These are phyloP conservation scores for Venturia oleaginea DNA, from an alignment of 2,329 filamentous ascomycete species.

Conservation along the genomic window DNA sequence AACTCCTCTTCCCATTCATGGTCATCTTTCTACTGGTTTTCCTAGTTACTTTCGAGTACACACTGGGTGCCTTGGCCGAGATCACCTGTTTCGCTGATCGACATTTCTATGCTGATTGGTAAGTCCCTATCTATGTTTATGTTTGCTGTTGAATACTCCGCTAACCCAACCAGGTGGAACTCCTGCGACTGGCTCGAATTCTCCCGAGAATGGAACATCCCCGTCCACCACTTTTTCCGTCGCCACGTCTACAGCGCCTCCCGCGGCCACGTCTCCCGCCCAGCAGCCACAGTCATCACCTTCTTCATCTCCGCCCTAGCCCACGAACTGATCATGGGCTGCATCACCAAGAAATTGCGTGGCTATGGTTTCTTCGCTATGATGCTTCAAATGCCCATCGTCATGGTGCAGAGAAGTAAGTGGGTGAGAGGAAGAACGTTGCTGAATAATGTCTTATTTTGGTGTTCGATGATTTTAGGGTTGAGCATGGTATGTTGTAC, in stretches of 20 bases:
- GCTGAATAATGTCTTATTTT: conserved; percentile 83
- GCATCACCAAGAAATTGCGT: conserved; percentile 91
- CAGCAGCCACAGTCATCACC: conserved; percentile 75
- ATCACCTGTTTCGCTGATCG: conserved; percentile 69
- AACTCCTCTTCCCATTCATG: conserved; percentile 95
- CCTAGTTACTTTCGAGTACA: conserved; percentile 96
- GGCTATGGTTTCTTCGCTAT: conserved; percentile 91
- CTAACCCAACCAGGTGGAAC: conserved; percentile 44
- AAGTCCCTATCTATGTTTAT: conserved; percentile 33
- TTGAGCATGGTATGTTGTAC: conserved; percentile 58
- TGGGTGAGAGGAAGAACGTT: conserved; percentile 67
- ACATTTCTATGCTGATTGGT: conserved; percentile 75
- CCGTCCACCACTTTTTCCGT: conserved; percentile 89
- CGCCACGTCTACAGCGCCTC: conserved; percentile 88
- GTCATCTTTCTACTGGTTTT: conserved; percentile 91
- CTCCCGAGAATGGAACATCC: conserved; percentile 93
- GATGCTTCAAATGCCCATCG: conserved; percentile 94
- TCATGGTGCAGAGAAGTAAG: conserved; percentile 76
- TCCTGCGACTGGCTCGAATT: conserved; percentile 89
- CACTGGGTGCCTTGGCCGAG: conserved; percentile 88
- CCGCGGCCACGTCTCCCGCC: conserved; percentile 64
- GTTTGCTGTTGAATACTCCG: conserved; percentile 28
- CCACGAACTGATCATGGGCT: conserved; percentile 94
- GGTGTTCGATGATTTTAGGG: conserved; percentile 84
- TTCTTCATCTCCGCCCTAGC: conserved; percentile 84